Evolutionary conservation across 2,329 filamentous ascomycete genomes (phyloP).

Genomic region (Trichothecium sympodiale): DNA sequence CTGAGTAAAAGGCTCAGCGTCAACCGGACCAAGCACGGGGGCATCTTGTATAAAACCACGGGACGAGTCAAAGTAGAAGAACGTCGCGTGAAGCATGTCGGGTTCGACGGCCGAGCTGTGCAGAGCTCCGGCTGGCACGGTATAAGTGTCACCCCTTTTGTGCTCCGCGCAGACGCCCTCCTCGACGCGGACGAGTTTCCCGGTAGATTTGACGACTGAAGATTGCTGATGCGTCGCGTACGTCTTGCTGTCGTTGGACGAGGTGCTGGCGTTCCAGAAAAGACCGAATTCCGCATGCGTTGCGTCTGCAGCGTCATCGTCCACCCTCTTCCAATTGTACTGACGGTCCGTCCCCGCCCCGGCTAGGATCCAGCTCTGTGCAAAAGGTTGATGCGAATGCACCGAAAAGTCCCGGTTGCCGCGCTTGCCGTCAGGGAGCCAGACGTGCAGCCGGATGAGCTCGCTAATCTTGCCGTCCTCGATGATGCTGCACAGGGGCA

Average conservation of each 20-base stretch:
- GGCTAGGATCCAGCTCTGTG: constrained; percentile 23
- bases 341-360: constrained; percentile 19
- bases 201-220: constrained; percentile 15
- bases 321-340: constrained; percentile 13
- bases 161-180: constrained; percentile 8
- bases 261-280: constrained; percentile 15
- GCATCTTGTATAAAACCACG: constrained; percentile 19
- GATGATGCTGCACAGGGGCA: constrained; percentile 22
- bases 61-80: constrained; percentile 23
- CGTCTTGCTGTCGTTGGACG: constrained; percentile 3
- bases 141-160: constrained; percentile 13
- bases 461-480: constrained; percentile 20
- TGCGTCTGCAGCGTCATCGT: constrained; percentile 7
- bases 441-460: constrained; percentile 23
- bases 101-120: constrained; percentile 17
- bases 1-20: constrained; percentile 11
- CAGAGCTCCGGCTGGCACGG: constrained; percentile 16
- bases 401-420: constrained; percentile 14
- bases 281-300: constrained; percentile 19
- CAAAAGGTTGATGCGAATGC: constrained; percentile 23
- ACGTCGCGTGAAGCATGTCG: constrained; percentile 18
- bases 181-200: constrained; percentile 9
- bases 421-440: constrained; percentile 18
- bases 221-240: constrained; percentile 15
- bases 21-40: constrained; percentile 18